These are phyloP conservation scores for Alternaria sp. DNA, from an alignment of 2,329 filamentous ascomycete species.

Conservation along the genomic window DNA sequence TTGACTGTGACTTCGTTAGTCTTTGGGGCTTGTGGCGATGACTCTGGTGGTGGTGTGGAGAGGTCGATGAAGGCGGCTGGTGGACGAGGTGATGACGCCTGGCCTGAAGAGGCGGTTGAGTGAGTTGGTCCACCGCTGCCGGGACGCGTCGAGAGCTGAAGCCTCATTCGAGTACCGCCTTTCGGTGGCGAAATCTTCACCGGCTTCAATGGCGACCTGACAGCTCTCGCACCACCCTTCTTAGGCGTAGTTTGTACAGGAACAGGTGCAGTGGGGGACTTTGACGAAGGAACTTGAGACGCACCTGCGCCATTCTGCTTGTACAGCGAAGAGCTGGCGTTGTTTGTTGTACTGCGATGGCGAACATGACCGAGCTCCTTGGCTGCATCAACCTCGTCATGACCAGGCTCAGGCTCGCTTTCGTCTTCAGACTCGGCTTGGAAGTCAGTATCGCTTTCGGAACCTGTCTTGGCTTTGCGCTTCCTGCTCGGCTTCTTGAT, in stretches of 20 bases:
- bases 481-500: slow-evolving; percentile 38
- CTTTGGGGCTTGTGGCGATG: slow-evolving; percentile 5
- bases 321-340: slow-evolving; percentile 17
- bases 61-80: background rate
- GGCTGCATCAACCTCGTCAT: slow-evolving; percentile 11
- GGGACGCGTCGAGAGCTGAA: background rate
- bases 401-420: slow-evolving; percentile 22
- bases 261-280: slow-evolving; percentile 4
- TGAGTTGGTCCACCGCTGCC: background rate
- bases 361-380: slow-evolving; percentile 9
- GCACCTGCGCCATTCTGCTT: slow-evolving; percentile 32
- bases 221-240: background rate
- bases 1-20: slow-evolving; percentile 36
- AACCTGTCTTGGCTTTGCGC: slow-evolving; percentile 40
- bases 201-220: background rate
- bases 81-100: background rate
- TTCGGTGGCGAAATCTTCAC: background rate
- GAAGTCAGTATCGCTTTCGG: slow-evolving; percentile 59
- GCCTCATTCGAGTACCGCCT: background rate
- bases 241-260: background rate
- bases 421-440: slow-evolving; percentile 47
- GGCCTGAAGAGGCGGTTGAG: background rate
- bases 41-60: background rate
- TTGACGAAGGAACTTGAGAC: slow-evolving; percentile 18
- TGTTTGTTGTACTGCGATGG: slow-evolving; percentile 10